These are phyloP conservation scores for Lithohypha guttulata DNA, from an alignment of 2,329 filamentous ascomycete species.

Conservation along the genomic window DNA sequence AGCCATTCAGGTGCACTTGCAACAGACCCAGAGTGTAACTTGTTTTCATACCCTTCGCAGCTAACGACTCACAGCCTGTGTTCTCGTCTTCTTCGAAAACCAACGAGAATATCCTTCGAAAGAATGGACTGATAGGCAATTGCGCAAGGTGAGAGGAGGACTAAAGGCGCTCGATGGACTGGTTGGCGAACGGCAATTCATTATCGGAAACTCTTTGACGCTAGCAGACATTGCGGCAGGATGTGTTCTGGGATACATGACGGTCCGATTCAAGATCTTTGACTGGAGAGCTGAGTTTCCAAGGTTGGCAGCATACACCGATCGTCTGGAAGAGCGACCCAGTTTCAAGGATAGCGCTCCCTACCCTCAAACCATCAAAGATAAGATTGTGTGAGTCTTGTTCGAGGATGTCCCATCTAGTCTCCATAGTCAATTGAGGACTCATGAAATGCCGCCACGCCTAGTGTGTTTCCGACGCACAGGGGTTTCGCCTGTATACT, in stretches of 20 bases:
- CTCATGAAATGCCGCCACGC: too few species aligned
- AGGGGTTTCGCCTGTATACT: too few species aligned
- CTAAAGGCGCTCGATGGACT: slow-evolving; percentile 24
- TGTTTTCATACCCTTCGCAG: too few species aligned
- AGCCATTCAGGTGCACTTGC: too few species aligned
- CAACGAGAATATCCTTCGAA: slow-evolving; percentile 24
- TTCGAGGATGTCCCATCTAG: neutral
- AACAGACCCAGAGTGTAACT: too few species aligned
- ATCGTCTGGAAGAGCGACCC: slow-evolving; percentile 25
- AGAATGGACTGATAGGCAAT: slow-evolving; percentile 28
- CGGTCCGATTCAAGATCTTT: slow-evolving; percentile 17
- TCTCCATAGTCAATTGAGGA: too few species aligned
- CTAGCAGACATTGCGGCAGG: slow-evolving; percentile 29
- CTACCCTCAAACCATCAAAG: slow-evolving; percentile 26
- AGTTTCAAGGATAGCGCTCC: slow-evolving; percentile 27
- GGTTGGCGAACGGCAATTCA: slow-evolving; percentile 21
- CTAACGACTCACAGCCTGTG: too few species aligned
- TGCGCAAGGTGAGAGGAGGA: slow-evolving; percentile 28
- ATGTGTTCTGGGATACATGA: slow-evolving; percentile 27
- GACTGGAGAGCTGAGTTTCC: slow-evolving; percentile 27
- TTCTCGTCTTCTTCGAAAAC: slow-evolving; percentile 29
- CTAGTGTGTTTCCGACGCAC: too few species aligned
- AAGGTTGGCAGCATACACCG: slow-evolving; percentile 25
- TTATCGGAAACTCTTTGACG: slow-evolving; percentile 26
- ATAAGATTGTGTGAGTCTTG: slow-evolving; percentile 25